phyloP scores from a whole-genome alignment of 78 protist species.

The Guillardia theta region DNA sequence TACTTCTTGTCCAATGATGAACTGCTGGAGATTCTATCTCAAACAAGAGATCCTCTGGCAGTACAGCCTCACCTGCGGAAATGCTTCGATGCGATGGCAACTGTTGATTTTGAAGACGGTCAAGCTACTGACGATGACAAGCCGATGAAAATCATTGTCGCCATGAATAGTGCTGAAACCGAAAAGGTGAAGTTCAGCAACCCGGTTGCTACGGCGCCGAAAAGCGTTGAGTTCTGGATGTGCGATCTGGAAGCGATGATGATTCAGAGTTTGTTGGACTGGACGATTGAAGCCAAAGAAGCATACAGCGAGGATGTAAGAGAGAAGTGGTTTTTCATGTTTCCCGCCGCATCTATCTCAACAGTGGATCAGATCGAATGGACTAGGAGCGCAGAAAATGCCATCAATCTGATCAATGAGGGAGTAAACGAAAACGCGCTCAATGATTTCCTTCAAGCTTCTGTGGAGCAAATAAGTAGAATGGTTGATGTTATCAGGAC shows the following conservation, averaged over 20 bases:
- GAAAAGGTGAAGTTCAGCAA: not conserved
- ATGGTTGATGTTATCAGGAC: not conserved
- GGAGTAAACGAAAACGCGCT: not conserved
- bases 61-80: conserved; percentile 81
- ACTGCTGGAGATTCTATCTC: conserved; percentile 75
- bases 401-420: not conserved
- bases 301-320: not conserved
- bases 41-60: conserved; percentile 71
- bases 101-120: conserved; percentile 25
- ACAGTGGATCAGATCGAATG: not conserved
- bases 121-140: not conserved
- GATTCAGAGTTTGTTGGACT: not conserved
- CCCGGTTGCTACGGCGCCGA: not conserved
- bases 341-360: not conserved
- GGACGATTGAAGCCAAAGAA: not conserved
- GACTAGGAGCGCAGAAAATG: not conserved
- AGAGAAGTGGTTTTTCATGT: not conserved
- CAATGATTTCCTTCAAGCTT: not conserved
- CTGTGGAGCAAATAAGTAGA: not conserved
- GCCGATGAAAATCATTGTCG: not conserved
- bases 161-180: not conserved
- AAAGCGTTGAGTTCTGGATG: conserved; percentile 15
- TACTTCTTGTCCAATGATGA: conserved; percentile 83
- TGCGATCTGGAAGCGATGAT: not conserved
- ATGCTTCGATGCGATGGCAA: conserved; percentile 72